Evolutionary conservation across 345 rosid species (phyloP), one percentile per base, ranked within the genome.

Genomic region (Rubroshorea leprosula): DNA sequence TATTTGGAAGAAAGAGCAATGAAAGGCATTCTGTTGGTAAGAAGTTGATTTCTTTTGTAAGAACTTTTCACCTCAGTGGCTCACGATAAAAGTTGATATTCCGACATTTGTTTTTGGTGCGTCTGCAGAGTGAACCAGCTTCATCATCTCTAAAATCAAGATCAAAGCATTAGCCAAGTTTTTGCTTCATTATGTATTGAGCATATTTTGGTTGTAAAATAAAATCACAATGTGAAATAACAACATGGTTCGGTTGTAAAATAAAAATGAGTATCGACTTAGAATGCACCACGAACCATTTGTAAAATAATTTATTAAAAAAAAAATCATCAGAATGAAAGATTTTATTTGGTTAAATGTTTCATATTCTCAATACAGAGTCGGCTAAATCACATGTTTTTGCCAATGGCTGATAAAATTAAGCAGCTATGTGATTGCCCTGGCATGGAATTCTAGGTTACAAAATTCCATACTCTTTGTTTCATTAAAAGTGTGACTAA

Each of bases 1-100:
- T 86, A 75, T 65, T 68, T 93, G 74, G 97, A 89, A 78, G 97
- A 84, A 69, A 83, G 99, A 66, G 96, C 97, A 51, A 63, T 58
- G 19, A 81, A 67, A 46, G 85, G 94, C 76, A 63, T 81, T n/a
- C 82, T 53, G 16, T 62, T 93, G 94, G 99, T 89, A 78, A 80
- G 76, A 60, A 26, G 23, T 6, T 54, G 19, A 2, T 13, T 38
- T 35, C 9, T 3, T 6, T 35, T 35, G 7, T 1, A 6, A 35
- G 7, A 13, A 35, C 8, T 27, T 8, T 27, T 27, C 8, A n/a
- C n/a, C n/a, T n/a, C n/a, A n/a, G n/a, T n/a, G n/a, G n/a, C n/a
- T n/a, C n/a, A n/a, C n/a, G n/a, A n/a, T n/a, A n/a, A n/a, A n/a
- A n/a, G n/a, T 27, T 27, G 4, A 27, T 3, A 27, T 8, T 3